Evolutionary conservation across 176 grass and related monocot species (phyloP).

Genomic region (Oryza punctata): DNA sequence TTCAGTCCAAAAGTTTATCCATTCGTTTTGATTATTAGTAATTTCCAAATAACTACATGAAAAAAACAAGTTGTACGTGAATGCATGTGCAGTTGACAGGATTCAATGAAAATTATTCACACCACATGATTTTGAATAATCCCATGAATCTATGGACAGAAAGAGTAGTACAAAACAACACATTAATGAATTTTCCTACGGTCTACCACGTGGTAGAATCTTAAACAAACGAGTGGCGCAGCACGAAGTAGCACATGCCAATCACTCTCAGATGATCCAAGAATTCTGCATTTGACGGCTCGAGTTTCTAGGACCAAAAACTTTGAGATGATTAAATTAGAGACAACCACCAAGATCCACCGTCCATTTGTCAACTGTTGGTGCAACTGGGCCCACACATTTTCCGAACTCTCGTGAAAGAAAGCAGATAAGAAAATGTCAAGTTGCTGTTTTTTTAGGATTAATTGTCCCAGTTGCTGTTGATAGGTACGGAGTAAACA

Average conservation of each 20-base stretch:
- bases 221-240: background rate
- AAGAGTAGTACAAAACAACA: background rate
- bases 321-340: background rate
- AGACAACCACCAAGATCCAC: background rate
- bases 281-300: background rate
- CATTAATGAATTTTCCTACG: background rate
- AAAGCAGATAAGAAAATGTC: background rate
- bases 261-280: background rate
- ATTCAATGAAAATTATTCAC: background rate
- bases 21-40: no score
- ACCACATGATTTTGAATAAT: background rate
- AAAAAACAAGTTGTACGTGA: no score
- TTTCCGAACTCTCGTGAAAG: background rate
- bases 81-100: background rate
- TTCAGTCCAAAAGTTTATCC: no score
- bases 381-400: background rate
- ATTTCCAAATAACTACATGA: no score
- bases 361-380: conserved; percentile 8
- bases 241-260: background rate
- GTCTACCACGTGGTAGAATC: background rate
- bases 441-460: background rate
- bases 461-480: background rate
- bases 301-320: background rate
- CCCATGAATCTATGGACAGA: background rate
- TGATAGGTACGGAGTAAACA: conserved; percentile 1